These are phyloP conservation scores for Lanmaoa rubissima DNA, from an alignment of 768 basidiomycete genomes.

Conservation along the genomic window DNA sequence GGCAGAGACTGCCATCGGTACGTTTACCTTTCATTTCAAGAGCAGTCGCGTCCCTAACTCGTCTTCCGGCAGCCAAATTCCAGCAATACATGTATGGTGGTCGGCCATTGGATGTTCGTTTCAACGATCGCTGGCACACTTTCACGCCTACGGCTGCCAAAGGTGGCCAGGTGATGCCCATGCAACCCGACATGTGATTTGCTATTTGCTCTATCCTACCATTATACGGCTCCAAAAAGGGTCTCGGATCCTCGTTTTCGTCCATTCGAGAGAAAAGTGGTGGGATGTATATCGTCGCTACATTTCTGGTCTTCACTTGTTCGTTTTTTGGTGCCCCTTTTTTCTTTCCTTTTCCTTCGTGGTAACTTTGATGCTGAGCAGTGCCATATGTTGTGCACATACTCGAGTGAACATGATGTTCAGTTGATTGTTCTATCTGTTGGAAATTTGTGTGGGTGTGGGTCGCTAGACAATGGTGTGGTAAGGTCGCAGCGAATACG, in stretches of 20 bases:
- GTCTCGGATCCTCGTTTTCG: neutral
- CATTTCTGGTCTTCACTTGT: neutral
- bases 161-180: slow-evolving; percentile 70
- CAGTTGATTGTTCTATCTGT: neutral
- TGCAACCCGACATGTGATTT: slow-evolving; percentile 52
- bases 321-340: neutral
- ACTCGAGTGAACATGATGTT: slow-evolving; percentile 3
- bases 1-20: slow-evolving; percentile 92
- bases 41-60: neutral
- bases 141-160: slow-evolving; percentile 88
- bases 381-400: neutral
- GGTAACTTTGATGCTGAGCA: neutral
- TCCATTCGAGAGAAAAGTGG: neutral
- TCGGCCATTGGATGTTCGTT: slow-evolving; percentile 84
- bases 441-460: neutral
- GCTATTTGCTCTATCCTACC: neutral
- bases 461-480: neutral
- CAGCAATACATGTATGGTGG: slow-evolving; percentile 95
- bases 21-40: slow-evolving; percentile 16
- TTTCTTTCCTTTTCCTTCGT: neutral
- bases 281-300: neutral
- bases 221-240: neutral
- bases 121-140: slow-evolving; percentile 95
- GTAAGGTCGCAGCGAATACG: too few species aligned
- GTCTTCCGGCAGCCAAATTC: slow-evolving; percentile 68